Percentiles rank a stretch among this genome's conserved stretches.
phyloP scores from a whole-genome alignment of 1,284 basidiomycete species.

The Coniferiporia weirii region DNA sequence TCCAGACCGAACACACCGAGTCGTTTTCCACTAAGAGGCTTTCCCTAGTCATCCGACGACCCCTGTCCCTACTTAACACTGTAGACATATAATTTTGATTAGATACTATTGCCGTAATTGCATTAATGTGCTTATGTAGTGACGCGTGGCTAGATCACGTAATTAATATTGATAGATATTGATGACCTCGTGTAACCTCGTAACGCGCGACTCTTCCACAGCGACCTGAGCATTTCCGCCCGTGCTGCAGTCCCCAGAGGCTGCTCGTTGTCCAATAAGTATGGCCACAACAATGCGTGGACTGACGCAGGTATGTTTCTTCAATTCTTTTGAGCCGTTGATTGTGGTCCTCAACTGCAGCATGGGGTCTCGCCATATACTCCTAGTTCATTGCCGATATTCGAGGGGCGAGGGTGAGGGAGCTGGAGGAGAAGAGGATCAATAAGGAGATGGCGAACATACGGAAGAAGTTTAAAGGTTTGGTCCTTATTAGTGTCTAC shows the following conservation, averaged over 20 bases:
- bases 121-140: neutral
- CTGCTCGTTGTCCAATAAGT: slow-evolving; percentile 22
- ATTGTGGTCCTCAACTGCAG: slow-evolving; percentile 1
- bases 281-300: slow-evolving; percentile 90
- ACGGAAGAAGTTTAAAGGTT: slow-evolving; percentile 96
- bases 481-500: slow-evolving; percentile 8
- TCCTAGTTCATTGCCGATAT: slow-evolving; percentile 96
- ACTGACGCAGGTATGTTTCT: slow-evolving; percentile 69
- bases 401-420: slow-evolving; percentile 83
- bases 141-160: neutral
- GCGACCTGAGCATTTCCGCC: no score
- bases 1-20: slow-evolving; percentile 67
- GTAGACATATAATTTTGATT: neutral
- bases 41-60: neutral
- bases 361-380: slow-evolving; percentile 2
- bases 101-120: neutral
- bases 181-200: neutral
- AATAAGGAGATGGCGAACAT: slow-evolving; percentile 99
- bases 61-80: neutral
- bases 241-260: neutral
- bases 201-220: neutral
- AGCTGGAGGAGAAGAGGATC: slow-evolving; percentile 93
- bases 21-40: slow-evolving; percentile 29
- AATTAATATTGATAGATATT: neutral
- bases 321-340: neutral